Percentiles rank a stretch among this genome's conserved stretches.
Evolutionary conservation across 768 basidiomycete species (phyloP).

Genomic region (Trametes maxima): DNA sequence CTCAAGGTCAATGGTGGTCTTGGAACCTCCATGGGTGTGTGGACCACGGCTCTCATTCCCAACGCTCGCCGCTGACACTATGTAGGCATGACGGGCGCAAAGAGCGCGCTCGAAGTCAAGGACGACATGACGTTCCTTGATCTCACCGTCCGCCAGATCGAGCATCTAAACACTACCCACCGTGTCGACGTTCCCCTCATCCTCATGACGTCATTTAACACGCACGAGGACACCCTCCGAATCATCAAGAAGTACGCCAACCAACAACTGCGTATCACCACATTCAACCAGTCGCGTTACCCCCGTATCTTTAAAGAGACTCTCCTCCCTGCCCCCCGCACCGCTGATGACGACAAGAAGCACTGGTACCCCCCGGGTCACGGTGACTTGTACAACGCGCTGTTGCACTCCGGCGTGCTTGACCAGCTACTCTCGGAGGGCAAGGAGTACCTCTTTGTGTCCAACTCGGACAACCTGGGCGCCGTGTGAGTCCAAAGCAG

Average conservation of each 20-base stretch:
- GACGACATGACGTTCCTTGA: slow-evolving; percentile 99
- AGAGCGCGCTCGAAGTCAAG: slow-evolving; percentile 93
- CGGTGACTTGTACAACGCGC: slow-evolving; percentile 93
- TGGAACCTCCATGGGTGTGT: slow-evolving; percentile 84
- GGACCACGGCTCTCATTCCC: neutral
- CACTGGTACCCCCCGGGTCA: slow-evolving; percentile 98
- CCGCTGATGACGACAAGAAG: slow-evolving; percentile 81
- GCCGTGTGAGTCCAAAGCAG: slow-evolving; percentile 63
- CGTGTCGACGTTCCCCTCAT: slow-evolving; percentile 94
- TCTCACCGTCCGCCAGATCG: slow-evolving; percentile 90
- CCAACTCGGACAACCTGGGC: slow-evolving; percentile 96
- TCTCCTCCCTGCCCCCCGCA: slow-evolving; percentile 80
- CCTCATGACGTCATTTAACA: slow-evolving; percentile 99
- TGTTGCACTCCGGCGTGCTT: slow-evolving; percentile 87
- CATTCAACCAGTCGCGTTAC: slow-evolving; percentile 93
- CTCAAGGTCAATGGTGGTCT: slow-evolving; percentile 96
- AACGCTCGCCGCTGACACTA: slow-evolving; percentile 1
- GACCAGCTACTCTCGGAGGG: slow-evolving; percentile 88
- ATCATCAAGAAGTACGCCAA: slow-evolving; percentile 97
- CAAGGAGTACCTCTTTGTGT: slow-evolving; percentile 97
- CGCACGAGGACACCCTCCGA: slow-evolving; percentile 92
- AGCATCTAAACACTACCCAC: slow-evolving; percentile 87
- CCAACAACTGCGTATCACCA: slow-evolving; percentile 90
- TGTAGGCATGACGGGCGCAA: slow-evolving; percentile 83
- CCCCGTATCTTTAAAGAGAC: slow-evolving; percentile 92